Percentiles rank a stretch among this genome's conserved stretches.
phyloP scores from a whole-genome alignment of 1,139 yeast species.

The Yamadazyma mexicana region DNA sequence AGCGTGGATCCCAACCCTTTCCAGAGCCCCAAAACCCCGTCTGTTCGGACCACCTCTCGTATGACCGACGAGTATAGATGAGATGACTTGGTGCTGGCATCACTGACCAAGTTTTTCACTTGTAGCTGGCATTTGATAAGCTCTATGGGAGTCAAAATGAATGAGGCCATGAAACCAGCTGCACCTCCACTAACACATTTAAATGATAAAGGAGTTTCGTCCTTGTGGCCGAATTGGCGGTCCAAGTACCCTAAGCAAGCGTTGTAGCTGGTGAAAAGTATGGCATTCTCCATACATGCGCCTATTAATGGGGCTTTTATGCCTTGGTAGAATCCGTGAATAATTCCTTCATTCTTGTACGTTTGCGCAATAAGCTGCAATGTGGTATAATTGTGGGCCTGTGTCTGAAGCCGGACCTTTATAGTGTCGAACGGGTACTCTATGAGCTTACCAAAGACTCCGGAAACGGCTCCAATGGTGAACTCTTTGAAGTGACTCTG shows the following conservation, averaged over 20 bases:
- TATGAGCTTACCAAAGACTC: slow-evolving; percentile 78
- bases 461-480: slow-evolving; percentile 58
- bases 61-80: slow-evolving; percentile 36
- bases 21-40: slow-evolving; percentile 69
- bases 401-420: slow-evolving; percentile 75
- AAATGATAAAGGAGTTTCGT: slow-evolving; percentile 27
- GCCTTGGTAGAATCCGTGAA: slow-evolving; percentile 56
- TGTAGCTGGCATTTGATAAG: slow-evolving; percentile 85
- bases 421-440: slow-evolving; percentile 94
- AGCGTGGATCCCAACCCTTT: slow-evolving; percentile 85
- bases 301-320: slow-evolving; percentile 80
- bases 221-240: slow-evolving; percentile 27
- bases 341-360: slow-evolving; percentile 62
- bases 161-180: slow-evolving; percentile 82
- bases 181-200: slow-evolving; percentile 70
- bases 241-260: slow-evolving; percentile 48
- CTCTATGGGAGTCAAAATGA: slow-evolving; percentile 86
- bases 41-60: slow-evolving; percentile 37
- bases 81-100: slow-evolving; percentile 1
- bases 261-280: slow-evolving; percentile 57
- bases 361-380: slow-evolving; percentile 62
- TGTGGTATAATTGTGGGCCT: slow-evolving; percentile 46
- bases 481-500: slow-evolving; percentile 36
- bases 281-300: slow-evolving; percentile 78
- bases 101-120: slow-evolving; percentile 52